phyloP scores from a whole-genome alignment of 2,329 filamentous ascomycete genomes.

The Elsinoe arachidis region DNA sequence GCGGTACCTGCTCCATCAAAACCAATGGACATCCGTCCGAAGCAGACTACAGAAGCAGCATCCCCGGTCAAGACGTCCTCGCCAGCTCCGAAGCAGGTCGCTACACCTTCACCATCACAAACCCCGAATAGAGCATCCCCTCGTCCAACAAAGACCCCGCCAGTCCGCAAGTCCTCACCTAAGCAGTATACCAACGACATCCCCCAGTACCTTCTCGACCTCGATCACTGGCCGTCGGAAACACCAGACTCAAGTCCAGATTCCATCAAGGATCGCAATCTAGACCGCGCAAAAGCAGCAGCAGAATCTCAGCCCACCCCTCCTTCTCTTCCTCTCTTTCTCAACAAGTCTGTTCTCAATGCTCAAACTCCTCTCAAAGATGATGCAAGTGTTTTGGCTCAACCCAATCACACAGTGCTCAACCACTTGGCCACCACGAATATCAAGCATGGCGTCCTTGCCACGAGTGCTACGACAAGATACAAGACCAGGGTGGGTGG shows the following conservation, averaged over 20 bases:
- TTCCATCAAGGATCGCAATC: constrained; percentile 45
- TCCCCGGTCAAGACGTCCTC: constrained; percentile 8
- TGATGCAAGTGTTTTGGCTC: constrained; percentile 91
- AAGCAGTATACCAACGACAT: constrained; percentile 61
- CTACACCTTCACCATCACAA: constrained; percentile 19
- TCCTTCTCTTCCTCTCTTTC: constrained; percentile 77
- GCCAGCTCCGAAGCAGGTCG: constrained; percentile 9
- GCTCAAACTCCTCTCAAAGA: constrained; percentile 88
- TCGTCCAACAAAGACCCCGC: constrained; percentile 9
- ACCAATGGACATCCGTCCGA: constrained; percentile 20
- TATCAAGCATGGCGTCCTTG: constrained; percentile 92
- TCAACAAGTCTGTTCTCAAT: constrained; percentile 92
- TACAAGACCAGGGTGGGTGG: constrained; percentile 78
- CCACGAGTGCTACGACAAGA: constrained; percentile 92
- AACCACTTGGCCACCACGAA: constrained; percentile 96
- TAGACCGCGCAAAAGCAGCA: constrained; percentile 65
- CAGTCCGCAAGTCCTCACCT: constrained; percentile 5
- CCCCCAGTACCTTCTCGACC: constrained; percentile 76
- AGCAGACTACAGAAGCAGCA: constrained; percentile 5
- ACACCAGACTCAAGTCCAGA: constrained; percentile 6
- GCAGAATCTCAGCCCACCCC: constrained; percentile 75
- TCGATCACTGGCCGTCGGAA: constrained; percentile 51
- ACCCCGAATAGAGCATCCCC: constrained; percentile 15
- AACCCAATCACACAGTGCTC: constrained; percentile 93
- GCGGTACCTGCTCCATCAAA: constrained; percentile 17